Evolutionary conservation across 2,329 filamentous ascomycete species (phyloP).

Genomic region (Monilinia aucupariae): DNA sequence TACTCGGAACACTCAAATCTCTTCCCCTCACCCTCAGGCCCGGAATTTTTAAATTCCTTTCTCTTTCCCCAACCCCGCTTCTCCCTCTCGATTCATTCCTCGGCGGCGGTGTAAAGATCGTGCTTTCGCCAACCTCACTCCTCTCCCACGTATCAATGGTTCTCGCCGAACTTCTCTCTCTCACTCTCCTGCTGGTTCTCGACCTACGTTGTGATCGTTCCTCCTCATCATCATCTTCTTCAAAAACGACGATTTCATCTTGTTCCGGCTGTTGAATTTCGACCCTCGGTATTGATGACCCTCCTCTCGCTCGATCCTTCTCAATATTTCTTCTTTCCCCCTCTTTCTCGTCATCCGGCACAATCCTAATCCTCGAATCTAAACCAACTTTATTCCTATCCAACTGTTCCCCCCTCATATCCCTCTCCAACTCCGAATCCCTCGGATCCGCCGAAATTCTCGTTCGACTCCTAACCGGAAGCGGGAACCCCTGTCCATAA

Average conservation of each 20-base stretch:
- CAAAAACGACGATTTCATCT: slow-evolving; percentile 5
- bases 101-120: neutral
- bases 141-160: slow-evolving; percentile 9
- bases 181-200: neutral
- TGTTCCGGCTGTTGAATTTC: neutral
- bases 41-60: neutral
- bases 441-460: neutral
- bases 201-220: slow-evolving; percentile 1
- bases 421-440: neutral
- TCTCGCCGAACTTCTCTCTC: neutral
- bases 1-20: neutral
- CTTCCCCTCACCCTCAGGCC: neutral
- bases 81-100: neutral
- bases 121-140: slow-evolving; percentile 4
- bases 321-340: neutral
- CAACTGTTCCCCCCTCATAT: slow-evolving; percentile 5
- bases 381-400: neutral
- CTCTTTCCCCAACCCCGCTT: neutral
- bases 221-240: neutral
- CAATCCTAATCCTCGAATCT: slow-evolving; percentile 12
- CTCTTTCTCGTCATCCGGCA: neutral
- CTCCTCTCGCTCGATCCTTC: neutral
- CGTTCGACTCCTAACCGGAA: neutral
- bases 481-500: neutral
- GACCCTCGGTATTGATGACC: neutral